Evolutionary conservation across 768 basidiomycete genomes (phyloP).

Genomic region (Tulasnella sp.): DNA sequence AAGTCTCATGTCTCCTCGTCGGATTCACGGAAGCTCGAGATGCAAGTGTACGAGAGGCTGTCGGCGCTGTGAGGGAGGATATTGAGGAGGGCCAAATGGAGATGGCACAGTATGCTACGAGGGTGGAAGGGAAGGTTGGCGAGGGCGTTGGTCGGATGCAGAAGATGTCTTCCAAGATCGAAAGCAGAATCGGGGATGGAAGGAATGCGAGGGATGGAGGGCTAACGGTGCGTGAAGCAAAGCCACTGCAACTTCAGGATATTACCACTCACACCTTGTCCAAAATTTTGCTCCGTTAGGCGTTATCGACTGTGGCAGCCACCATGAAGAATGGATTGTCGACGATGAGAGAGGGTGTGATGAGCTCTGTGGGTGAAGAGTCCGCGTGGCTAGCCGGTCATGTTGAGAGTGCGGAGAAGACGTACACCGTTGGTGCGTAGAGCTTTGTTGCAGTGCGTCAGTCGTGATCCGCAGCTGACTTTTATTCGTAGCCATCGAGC

Average conservation of each 20-base stretch:
- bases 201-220: constrained; percentile 44
- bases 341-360: not conserved
- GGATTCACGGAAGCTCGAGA: constrained; percentile 63
- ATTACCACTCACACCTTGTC: too few species aligned
- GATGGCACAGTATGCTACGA: constrained; percentile 37
- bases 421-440: constrained; percentile 6
- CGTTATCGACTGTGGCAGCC: not conserved
- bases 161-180: constrained; percentile 24
- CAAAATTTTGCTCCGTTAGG: constrained; percentile 1
- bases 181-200: constrained; percentile 36
- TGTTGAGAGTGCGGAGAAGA: not conserved
- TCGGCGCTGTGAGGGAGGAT: constrained; percentile 41
- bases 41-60: constrained; percentile 46
- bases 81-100: constrained; percentile 46
- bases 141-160: constrained; percentile 31
- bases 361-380: not conserved
- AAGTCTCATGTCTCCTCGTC: constrained; percentile 58
- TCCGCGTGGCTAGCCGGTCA: not conserved
- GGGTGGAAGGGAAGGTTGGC: constrained; percentile 39
- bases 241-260: too few species aligned
- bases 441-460: not conserved
- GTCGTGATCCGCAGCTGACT: not conserved
- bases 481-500: not conserved
- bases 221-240: not conserved
- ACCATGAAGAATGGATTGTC: constrained; percentile 3